Evolutionary conservation across 768 basidiomycete genomes (phyloP).

Genomic region (Lactifluus hygrophoroides): DNA sequence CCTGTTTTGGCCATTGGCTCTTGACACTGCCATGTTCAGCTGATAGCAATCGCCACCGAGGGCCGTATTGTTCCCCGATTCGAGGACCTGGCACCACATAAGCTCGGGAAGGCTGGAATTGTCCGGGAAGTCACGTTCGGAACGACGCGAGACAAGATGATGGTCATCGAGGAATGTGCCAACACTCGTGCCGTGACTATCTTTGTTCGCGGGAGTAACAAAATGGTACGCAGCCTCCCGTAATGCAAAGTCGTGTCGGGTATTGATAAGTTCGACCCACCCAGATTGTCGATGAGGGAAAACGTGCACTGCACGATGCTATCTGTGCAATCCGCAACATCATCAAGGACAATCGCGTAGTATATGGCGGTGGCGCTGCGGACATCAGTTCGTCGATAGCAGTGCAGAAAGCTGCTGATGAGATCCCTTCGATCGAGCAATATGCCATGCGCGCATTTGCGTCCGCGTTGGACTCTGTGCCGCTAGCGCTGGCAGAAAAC

Average conservation of each 20-base stretch:
- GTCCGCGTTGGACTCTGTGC: conserved; percentile 89
- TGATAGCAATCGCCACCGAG: conserved; percentile 97
- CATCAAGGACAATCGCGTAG: conserved; percentile 90
- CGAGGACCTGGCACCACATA: conserved; percentile 86
- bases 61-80: conserved; percentile 98
- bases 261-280: background rate
- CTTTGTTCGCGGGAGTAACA: conserved; percentile 96
- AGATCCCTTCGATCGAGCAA: conserved; percentile 97
- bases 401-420: conserved; percentile 89
- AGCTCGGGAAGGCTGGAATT: conserved; percentile 88
- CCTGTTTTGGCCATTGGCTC: background rate
- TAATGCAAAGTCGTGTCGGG: background rate
- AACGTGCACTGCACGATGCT: conserved; percentile 95
- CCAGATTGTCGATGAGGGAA: conserved; percentile 98
- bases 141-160: conserved; percentile 98
- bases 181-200: conserved; percentile 95
- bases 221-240: conserved; percentile 66
- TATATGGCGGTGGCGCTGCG: conserved; percentile 96
- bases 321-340: conserved; percentile 96
- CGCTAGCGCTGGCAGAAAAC: conserved; percentile 95
- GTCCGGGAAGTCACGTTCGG: conserved; percentile 95
- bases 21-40: conserved; percentile 35
- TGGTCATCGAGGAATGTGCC: conserved; percentile 97
- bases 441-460: conserved; percentile 99
- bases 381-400: conserved; percentile 95